Base-by-base conservation (phyloP, 768 basidiomycete genomes). In the Podaxis rugospora region DNA sequence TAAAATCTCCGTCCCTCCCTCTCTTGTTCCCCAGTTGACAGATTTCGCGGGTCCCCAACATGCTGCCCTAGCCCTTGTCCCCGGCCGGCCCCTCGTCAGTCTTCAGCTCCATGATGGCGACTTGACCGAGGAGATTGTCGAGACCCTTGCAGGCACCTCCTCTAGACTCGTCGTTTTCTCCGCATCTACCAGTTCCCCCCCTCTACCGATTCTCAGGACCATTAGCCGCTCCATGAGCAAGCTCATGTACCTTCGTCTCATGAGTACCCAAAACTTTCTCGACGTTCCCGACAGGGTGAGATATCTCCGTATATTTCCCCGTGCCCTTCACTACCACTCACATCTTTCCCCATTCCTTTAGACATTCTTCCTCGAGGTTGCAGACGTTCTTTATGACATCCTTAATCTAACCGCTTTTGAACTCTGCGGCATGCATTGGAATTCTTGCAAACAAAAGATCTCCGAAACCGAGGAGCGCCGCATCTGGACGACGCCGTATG, bases 341-440 rank as follows among this genome's bases (percentile, higher is more conserved):
- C 54, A 55, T 47, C 56, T 35, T 36, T 60, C 46, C 51, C 51
- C 50, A 63, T 67, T 68, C 64, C 63, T 63, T 65, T 66, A 69
- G 67, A 65, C 59, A 53, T 64, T 64, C 55, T 67, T 62, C 65
- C 60, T 58, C 16, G 67, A 91, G 87, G 76, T 78, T 23, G 63
- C 63, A 59, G 55, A 63, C 16, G 65, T 63, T 4, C 77, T 92
- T 62, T 76, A 79, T n/a, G 79, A 80, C 6, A 80, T 92, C 63
- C 74, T 82, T n/a, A 73, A 82, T 57, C 79, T 92, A 37, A 75
- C 80, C 63, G 81, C 83, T 50, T 90, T 90, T 67, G 90, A 91
- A 69, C 81, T 92, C 28, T 86, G 82, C 51, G 90, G 90, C 36
- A 83, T 91, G 74, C 87, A 87, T 64, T 92, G 89, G 88, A 78